phyloP scores from a whole-genome alignment of 148 eudicot genomes.

The Rhododendron henanense region DNA sequence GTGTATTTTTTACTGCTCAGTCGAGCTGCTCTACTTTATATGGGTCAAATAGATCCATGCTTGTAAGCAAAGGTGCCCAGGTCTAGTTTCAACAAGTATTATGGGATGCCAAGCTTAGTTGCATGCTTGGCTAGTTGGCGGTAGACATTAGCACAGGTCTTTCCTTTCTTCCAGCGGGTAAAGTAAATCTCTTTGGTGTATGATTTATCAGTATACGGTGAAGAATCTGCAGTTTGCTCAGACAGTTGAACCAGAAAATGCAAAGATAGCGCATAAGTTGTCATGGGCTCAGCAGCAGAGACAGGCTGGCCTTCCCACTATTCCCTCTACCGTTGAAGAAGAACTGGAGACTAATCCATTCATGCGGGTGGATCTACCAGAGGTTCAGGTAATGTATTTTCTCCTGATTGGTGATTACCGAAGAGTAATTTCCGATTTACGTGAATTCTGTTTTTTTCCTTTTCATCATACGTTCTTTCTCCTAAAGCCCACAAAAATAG shows the following conservation, averaged over 20 bases:
- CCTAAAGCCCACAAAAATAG: neutral
- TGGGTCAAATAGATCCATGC: neutral
- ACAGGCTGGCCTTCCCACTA: conserved; percentile 59
- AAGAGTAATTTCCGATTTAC: neutral
- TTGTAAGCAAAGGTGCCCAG: neutral
- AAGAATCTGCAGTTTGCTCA: conserved; percentile 91
- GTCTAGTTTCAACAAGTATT: neutral
- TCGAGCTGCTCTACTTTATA: neutral
- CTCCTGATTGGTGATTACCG: neutral
- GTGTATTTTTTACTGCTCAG: neutral
- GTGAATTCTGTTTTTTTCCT: neutral
- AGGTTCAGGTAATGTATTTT: conserved; percentile 55
- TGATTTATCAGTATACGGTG: conserved; percentile 65
- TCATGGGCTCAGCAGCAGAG: conserved; percentile 81
- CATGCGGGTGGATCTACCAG: conserved; percentile 72
- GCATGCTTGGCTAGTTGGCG: neutral
- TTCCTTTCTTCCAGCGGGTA: neutral
- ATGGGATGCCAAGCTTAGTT: neutral
- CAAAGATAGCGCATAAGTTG: conserved; percentile 49
- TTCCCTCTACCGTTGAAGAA: conserved; percentile 87
- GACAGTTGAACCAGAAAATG: conserved; percentile 86
- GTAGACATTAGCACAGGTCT: neutral
- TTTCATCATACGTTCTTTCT: neutral
- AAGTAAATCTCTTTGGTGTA: conserved; percentile 6
- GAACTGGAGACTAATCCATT: conserved; percentile 88